These are phyloP conservation scores for Neurospora sp. DNA, from an alignment of 495 filamentous ascomycete species.

Conservation along the genomic window DNA sequence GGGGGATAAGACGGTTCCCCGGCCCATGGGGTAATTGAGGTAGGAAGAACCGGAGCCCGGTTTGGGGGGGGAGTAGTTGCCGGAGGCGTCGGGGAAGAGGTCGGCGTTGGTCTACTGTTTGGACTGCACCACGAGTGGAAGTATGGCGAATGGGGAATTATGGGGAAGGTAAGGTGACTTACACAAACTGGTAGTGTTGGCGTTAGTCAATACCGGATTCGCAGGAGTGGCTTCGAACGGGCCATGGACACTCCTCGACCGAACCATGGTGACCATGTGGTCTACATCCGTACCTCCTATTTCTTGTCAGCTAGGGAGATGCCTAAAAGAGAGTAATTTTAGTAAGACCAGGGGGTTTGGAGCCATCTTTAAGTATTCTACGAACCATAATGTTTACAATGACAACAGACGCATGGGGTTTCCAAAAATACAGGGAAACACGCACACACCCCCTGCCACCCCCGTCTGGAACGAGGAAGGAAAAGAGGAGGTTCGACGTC, in stretches of 20 bases:
- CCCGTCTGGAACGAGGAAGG: neutral
- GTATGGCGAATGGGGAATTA: too few relatives aligned
- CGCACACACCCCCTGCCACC: neutral
- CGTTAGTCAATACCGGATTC: slow-evolving; percentile 48
- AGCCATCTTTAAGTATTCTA: neutral
- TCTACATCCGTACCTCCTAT: slow-evolving; percentile 44
- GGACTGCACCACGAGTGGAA: too few relatives aligned
- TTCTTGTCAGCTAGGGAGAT: neutral
- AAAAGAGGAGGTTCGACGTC: neutral
- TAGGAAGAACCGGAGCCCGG: too few relatives aligned
- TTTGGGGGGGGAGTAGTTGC: too few relatives aligned
- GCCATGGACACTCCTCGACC: too few relatives aligned
- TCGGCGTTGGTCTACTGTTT: too few relatives aligned
- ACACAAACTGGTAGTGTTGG: slow-evolving; percentile 39
- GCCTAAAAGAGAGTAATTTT: too few relatives aligned
- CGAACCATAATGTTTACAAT: neutral
- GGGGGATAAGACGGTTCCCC: too few relatives aligned
- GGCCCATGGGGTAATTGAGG: too few relatives aligned
- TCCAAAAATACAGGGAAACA: neutral
- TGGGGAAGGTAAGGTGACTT: too few relatives aligned
- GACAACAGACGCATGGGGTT: neutral
- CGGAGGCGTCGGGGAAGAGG: too few relatives aligned
- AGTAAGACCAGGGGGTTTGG: too few relatives aligned
- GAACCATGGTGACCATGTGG: slow-evolving; percentile 43
- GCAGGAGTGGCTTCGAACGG: slow-evolving; percentile 43